A percentile compares a stretch with the other conserved stretches of the same genome.
Conservation (phyloP, 2,329 filamentous ascomycete species). For the Aspergillus flavus region DNA sequence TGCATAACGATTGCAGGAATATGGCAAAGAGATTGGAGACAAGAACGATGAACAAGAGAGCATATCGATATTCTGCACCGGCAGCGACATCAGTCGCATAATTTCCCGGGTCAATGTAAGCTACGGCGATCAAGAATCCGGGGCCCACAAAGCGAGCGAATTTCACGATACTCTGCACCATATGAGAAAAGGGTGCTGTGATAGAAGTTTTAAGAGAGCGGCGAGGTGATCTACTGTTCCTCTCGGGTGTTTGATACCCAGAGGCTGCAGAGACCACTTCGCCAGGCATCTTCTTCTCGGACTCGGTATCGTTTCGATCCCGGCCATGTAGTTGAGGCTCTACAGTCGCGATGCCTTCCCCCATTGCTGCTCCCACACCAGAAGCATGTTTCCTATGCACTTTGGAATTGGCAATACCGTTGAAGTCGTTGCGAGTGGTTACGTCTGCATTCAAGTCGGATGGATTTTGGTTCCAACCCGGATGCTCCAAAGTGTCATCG, state of each 20-base stretch:
- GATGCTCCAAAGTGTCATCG: conserved; percentile 56
- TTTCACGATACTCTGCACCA: conserved; percentile 39
- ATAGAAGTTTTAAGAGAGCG: conserved; percentile 26
- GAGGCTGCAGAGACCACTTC: conserved; percentile 33
- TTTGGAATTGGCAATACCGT: conserved; percentile 61
- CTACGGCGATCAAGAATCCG: conserved; percentile 52
- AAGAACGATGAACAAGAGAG: conserved; percentile 50
- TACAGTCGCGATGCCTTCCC: conserved; percentile 28
- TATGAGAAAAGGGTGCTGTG: conserved; percentile 17
- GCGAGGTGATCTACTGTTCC: conserved; percentile 36
- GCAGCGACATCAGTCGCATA: conserved; percentile 54
- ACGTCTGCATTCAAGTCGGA: conserved; percentile 59
- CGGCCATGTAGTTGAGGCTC: conserved; percentile 23
- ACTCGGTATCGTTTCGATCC: conserved; percentile 25
- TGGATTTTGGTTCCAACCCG: conserved; percentile 65
- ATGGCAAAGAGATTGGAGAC: conserved; percentile 53
- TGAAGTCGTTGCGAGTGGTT: conserved; percentile 65
- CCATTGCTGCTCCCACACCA: conserved; percentile 23
- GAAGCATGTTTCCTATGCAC: conserved; percentile 47
- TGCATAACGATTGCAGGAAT: conserved; percentile 51
- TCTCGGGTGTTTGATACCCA: conserved; percentile 32
- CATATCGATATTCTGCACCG: conserved; percentile 48
- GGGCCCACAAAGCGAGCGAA: conserved; percentile 50
- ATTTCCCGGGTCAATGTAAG: conserved; percentile 55
- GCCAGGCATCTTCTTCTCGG: conserved; percentile 27